Evolutionary conservation across 306 rosid species (phyloP), one percentile per base, ranked within the genome.

Genomic region (Medicago lupulina): DNA sequence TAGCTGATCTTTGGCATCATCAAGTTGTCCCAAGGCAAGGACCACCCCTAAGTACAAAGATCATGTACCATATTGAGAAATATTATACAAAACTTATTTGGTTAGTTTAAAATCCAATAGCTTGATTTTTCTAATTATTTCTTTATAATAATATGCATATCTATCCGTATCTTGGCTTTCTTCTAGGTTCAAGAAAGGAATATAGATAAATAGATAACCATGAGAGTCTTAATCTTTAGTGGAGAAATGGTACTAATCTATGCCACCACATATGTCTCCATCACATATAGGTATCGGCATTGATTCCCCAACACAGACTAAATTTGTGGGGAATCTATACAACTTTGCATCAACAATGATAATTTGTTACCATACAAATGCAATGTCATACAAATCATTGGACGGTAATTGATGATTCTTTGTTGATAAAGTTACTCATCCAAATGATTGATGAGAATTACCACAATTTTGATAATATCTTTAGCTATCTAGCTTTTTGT

Each of bases 341-440:
- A 67, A 73, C 83, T 78, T 83, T 41, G 80, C 83, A 74, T 83
- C 80, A 83, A 67, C 21, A 40, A 12, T 61, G 18, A 61, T 60
- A 28, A 49, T 41, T 34, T 75, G 17, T 73, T 78, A 23, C 75
- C 6, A 23, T 16, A 41, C 78, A 83, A 31, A 53, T 68, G 71
- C 73, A 75, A 66, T 82, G 72, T 73, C 38, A 15, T 16, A 49
- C 50, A 71, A 80, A 14, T 60, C 78, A 83, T 75, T 59, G 38
- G 60, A 74, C 5, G 67, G 67, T 60, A 62, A 78, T 55, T 55
- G 15, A 55, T 59, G 69, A 78, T 86, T 86, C 79, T 68, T 61
- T 76, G 17, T 40, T 75, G 19, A 34, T 34, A 34, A 61, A 76
- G 67, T 81, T 77, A 40, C 69, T 23, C 44, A 49, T 43, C 63